Conservation (phyloP, 176 grass and related monocot species). For the Poa pratensis region DNA sequence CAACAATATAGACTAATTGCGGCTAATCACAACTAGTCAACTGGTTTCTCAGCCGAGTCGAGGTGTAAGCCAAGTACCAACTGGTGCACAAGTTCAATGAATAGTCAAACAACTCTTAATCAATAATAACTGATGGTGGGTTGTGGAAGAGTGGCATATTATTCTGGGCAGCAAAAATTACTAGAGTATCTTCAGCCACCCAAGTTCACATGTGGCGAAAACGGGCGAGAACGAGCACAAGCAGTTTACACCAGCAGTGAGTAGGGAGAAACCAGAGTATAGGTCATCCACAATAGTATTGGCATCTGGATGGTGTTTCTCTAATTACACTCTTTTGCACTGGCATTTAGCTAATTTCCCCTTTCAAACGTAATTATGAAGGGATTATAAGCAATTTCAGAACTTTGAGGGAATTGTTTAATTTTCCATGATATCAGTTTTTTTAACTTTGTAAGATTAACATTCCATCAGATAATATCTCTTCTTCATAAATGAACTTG, state of each 20-base stretch:
- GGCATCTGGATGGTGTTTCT: background rate
- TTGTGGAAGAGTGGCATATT: background rate
- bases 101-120: background rate
- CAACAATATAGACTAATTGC: background rate
- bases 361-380: background rate
- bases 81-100: constrained; percentile 19
- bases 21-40: background rate
- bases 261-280: constrained; percentile 28
- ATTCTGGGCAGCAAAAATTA: background rate
- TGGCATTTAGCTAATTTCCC: background rate
- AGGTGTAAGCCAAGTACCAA: constrained; percentile 6
- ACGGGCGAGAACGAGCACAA: constrained; percentile 31
- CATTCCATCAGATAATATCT: constrained; percentile 1
- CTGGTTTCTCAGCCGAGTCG: background rate
- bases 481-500: constrained; percentile 9
- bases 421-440: constrained; percentile 26
- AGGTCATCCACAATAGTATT: background rate
- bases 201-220: constrained; percentile 53
- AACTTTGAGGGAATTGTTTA: constrained; percentile 5
- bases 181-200: background rate
- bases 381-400: constrained; percentile 4
- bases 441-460: constrained; percentile 1
- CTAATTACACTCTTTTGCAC: constrained; percentile 9
- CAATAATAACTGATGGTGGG: background rate
- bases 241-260: constrained; percentile 4